Conservation (phyloP, 2,329 filamentous ascomycete genomes). For the Aureobasidium sp. region DNA sequence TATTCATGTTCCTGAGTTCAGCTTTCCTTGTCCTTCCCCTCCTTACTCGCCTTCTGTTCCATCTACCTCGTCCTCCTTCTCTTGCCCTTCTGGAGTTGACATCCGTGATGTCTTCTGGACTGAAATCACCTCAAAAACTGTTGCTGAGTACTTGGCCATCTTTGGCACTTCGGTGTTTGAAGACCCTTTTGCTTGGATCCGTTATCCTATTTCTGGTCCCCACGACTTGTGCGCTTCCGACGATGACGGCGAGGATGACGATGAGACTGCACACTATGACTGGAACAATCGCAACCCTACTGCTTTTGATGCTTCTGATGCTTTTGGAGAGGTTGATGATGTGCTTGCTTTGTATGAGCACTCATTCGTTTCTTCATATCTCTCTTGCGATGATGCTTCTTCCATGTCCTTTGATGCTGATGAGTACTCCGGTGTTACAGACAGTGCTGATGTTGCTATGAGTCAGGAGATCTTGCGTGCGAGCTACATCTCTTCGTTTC, state of each 20-base stretch:
- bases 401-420: background rate
- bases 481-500: background rate
- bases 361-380: background rate
- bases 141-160: background rate
- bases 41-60: background rate
- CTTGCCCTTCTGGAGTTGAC: background rate
- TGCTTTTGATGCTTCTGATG: background rate
- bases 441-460: background rate
- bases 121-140: background rate
- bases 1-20: background rate
- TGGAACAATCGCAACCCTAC: background rate
- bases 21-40: background rate
- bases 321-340: background rate
- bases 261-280: background rate
- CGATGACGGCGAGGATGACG: background rate
- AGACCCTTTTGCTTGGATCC: slow-evolving; percentile 1
- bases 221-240: background rate
- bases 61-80: too few species aligned
- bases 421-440: background rate
- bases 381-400: background rate
- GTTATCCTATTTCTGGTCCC: background rate
- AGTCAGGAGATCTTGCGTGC: background rate
- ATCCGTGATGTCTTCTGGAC: background rate
- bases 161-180: background rate
- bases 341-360: background rate